phyloP scores from a whole-genome alignment of 2,329 filamentous ascomycete genomes.

The Trichoderma atroviride region DNA sequence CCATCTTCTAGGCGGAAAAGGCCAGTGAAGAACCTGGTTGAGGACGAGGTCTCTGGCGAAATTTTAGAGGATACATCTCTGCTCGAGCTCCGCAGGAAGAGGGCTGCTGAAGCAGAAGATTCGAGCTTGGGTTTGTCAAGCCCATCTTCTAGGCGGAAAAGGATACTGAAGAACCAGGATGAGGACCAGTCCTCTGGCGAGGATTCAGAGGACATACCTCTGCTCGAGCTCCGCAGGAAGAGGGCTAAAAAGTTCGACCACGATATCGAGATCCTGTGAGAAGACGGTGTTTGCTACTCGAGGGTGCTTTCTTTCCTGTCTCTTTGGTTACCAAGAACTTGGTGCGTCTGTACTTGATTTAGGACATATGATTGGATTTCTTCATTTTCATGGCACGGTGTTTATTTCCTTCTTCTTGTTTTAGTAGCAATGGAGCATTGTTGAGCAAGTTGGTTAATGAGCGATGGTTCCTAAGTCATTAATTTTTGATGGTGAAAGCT shows the following conservation, averaged over 20 bases:
- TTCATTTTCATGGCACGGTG: not conserved
- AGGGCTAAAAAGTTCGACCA: not conserved
- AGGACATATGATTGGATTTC: not conserved
- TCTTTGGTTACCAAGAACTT: not conserved
- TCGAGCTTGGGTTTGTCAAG: not conserved
- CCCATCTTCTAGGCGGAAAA: not conserved
- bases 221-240: not conserved
- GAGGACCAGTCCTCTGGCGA: too few relatives aligned
- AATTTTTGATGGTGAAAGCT: slow-evolving; percentile 3
- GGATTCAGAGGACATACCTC: too few relatives aligned
- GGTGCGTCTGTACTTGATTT: not conserved
- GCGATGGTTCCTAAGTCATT: slow-evolving; percentile 10
- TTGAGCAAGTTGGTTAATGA: not conserved
- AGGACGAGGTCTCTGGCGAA: too few relatives aligned
- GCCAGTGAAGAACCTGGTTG: too few relatives aligned
- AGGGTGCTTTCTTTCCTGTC: not conserved
- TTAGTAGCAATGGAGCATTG: not conserved
- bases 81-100: not conserved
- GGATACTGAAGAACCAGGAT: not conserved
- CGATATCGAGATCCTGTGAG: not conserved
- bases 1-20: not conserved
- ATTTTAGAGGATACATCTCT: too few relatives aligned
- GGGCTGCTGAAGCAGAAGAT: not conserved
- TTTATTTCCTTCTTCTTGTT: not conserved
- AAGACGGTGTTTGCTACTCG: not conserved